These are phyloP conservation scores for Ascoidea asiatica DNA, from an alignment of 805 yeast species.

Conservation along the genomic window DNA sequence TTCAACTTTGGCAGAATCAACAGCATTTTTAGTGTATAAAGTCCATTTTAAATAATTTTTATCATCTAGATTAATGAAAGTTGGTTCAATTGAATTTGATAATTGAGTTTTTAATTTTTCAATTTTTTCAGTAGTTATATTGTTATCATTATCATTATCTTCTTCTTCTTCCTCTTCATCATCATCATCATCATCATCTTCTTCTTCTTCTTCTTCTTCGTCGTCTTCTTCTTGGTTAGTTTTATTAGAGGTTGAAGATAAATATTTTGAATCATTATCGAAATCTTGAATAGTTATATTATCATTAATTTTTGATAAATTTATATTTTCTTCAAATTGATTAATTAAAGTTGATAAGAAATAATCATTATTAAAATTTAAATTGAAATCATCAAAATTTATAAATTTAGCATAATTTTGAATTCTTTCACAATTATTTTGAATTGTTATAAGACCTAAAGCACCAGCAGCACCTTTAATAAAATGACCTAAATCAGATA, in stretches of 20 bases:
- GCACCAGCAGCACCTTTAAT: conserved; percentile 94
- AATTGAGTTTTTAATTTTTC: conserved; percentile 10
- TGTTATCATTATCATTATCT: conserved; percentile 7
- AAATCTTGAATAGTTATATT: too few species aligned
- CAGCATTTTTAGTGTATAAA: conserved; percentile 36
- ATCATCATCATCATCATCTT: conserved; percentile 17
- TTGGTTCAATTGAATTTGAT: conserved; percentile 16
- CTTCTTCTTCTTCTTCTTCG: conserved; percentile 10
- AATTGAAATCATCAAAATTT: conserved; percentile 6
- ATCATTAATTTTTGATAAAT: neutral
- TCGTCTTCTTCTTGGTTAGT: too few species aligned
- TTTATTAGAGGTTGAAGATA: too few species aligned
- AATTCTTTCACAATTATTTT: conserved; percentile 81
- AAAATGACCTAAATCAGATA: conserved; percentile 80
- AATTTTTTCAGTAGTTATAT: conserved; percentile 4
- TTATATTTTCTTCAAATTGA: neutral
- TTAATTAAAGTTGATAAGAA: conserved; percentile 4
- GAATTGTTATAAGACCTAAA: conserved; percentile 70
- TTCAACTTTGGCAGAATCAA: conserved; percentile 34
- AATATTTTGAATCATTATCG: too few species aligned
- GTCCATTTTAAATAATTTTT: conserved; percentile 15
- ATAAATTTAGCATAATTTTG: conserved; percentile 60
- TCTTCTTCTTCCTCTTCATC: conserved; percentile 6
- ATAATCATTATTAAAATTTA: conserved; percentile 7
- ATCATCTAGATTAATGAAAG: conserved; percentile 14